Evolutionary conservation across 345 rosid species (phyloP).

Genomic region (Pugionium cornutum): DNA sequence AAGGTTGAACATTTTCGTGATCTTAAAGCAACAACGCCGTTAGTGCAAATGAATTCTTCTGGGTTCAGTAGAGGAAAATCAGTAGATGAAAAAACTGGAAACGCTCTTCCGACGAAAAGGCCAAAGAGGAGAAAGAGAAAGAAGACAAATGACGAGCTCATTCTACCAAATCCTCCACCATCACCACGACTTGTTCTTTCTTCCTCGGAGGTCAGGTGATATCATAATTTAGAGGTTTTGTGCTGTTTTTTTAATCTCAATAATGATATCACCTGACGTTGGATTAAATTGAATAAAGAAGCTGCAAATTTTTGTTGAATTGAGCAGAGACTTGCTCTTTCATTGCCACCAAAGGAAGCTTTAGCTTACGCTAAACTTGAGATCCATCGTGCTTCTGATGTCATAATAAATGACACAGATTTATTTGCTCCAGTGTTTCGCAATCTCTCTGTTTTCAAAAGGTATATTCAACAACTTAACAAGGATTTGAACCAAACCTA

Average conservation of each 20-base stretch:
- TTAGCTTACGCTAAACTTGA: slow-evolving; percentile 66
- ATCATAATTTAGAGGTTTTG: neutral
- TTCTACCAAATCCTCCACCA: slow-evolving; percentile 36
- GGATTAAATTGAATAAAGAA: too few species aligned
- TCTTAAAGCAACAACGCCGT: slow-evolving; percentile 33
- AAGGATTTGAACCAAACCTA: too few species aligned
- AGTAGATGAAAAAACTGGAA: slow-evolving; percentile 23
- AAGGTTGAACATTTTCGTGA: slow-evolving; percentile 38
- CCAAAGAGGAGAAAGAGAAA: slow-evolving; percentile 41
- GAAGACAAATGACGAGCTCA: slow-evolving; percentile 34
- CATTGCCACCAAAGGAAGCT: slow-evolving; percentile 63
- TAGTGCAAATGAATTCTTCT: slow-evolving; percentile 43
- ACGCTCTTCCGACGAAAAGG: slow-evolving; percentile 2
- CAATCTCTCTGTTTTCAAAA: slow-evolving; percentile 68
- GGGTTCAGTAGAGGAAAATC: slow-evolving; percentile 11
- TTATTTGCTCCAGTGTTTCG: slow-evolving; percentile 59
- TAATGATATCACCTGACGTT: neutral
- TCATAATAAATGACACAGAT: slow-evolving; percentile 48
- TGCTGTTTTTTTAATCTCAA: neutral
- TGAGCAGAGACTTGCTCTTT: slow-evolving; percentile 55
- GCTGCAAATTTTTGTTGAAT: neutral
- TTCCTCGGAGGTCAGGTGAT: slow-evolving; percentile 52
- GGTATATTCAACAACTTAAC: slow-evolving; percentile 39
- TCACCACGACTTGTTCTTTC: slow-evolving; percentile 46
- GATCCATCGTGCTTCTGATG: slow-evolving; percentile 52